Conservation (phyloP, 257 asterid genomes). For the Coffea canephora region DNA sequence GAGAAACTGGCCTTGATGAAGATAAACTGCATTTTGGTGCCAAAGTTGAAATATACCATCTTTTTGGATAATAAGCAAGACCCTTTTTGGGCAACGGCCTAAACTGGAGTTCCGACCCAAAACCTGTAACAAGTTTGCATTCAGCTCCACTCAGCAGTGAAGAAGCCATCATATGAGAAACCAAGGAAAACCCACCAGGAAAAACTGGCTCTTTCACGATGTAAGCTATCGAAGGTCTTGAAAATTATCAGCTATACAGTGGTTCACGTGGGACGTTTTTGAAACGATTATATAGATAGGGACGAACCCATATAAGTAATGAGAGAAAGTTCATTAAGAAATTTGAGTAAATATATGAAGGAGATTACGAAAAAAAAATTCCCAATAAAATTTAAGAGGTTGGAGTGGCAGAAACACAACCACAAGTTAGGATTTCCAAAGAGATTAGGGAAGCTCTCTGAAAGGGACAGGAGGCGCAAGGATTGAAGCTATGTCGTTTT, state of each 20-base stretch:
- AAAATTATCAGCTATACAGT: neutral
- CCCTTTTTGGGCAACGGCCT: constrained; percentile 23
- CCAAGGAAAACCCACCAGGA: neutral
- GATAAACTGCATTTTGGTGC: constrained; percentile 32
- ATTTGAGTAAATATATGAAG: neutral
- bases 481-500: neutral
- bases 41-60: constrained; percentile 3
- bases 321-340: neutral
- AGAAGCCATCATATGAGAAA: constrained; percentile 27
- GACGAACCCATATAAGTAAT: too few species aligned
- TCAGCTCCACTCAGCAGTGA: constrained; percentile 36
- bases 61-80: constrained; percentile 12
- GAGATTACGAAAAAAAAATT: too few species aligned
- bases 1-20: constrained; percentile 67
- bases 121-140: constrained; percentile 20
- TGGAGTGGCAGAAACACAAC: neutral
- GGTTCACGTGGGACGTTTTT: neutral
- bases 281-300: neutral
- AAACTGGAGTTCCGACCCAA: constrained; percentile 29
- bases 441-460: neutral
- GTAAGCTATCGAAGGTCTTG: neutral
- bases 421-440: constrained; percentile 13
- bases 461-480: neutral
- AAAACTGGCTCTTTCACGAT: neutral
- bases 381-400: neutral